Base-by-base conservation (phyloP, 352 stramenopile genomes). In the Globisporangium yorkense region DNA sequence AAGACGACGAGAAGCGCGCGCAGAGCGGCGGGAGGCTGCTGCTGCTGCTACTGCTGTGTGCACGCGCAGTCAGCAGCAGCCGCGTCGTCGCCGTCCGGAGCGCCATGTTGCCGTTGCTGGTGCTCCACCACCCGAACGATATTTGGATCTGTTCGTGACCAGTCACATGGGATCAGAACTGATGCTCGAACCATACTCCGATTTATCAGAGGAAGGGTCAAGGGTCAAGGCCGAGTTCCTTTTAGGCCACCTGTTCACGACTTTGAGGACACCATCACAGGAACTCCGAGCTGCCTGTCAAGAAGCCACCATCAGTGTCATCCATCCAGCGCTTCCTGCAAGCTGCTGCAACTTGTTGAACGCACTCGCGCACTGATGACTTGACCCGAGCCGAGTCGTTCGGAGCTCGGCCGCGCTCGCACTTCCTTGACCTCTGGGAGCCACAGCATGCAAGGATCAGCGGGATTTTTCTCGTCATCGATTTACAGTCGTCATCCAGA, bases 1-100 rank as follows among this genome's bases (percentile, higher is more conserved):
- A 62, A 5, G 51, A 63, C 8, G 69, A 78, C 5, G 67, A 76
- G 54, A 78, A 77, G 21, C 44, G 44, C 27, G 51, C 35, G 24
- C 59, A 18, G 12, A 21, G 51, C 24, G 52, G 51, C 21, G 31
- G 2, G 13, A 47, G 15, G 29, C 16, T 41, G 8, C 5, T 43
- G 31, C 29, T 39, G 47, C 16, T n/a, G 31, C 29, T 39, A 27
- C 16, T n/a, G 57, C 48, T 46, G 21, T n/a, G 27, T 33, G 20
- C 47, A 5, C 46, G 31, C 33, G 41, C 27, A 9, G 51, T 21
- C n/a, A 24, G 53, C 37, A 61, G 49, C 47, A 68, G 29, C 37
- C 70, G 35, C 27, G 61, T 49, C 52, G 68, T 40, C 61, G 68
- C 69, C 39, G 20, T 37, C 9, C 54, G 43, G 37, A 41, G 31